phyloP scores from a whole-genome alignment of 2,329 filamentous ascomycete genomes.

The Ophiostoma sp. region DNA sequence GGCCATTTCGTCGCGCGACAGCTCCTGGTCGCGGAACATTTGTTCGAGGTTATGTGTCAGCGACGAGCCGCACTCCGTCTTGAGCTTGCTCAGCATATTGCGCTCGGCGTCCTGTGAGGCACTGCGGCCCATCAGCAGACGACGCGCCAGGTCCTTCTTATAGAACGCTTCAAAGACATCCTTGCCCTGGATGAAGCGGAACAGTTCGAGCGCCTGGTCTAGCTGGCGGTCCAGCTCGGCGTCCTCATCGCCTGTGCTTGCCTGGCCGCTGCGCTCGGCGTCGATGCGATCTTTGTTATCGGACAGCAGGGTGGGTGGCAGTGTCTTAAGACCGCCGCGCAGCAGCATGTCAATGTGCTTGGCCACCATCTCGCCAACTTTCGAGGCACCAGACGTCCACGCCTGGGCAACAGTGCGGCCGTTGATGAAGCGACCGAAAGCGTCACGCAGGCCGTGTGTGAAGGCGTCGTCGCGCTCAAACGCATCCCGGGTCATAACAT shows the following conservation, averaged over 20 bases:
- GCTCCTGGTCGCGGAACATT: conserved; percentile 98
- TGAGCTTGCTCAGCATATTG: conserved; percentile 89
- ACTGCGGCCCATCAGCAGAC: conserved; percentile 86
- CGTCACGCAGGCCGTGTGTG: conserved; percentile 74
- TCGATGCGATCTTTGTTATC: conserved; percentile 58
- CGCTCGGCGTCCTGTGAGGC: conserved; percentile 93
- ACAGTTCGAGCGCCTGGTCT: conserved; percentile 89
- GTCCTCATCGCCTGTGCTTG: conserved; percentile 80
- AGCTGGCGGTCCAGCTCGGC: conserved; percentile 88
- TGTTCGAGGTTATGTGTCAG: conserved; percentile 98
- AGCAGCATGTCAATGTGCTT: conserved; percentile 93
- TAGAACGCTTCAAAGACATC: conserved; percentile 99
- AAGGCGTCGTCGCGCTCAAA: conserved; percentile 79
- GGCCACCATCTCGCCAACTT: conserved; percentile 97
- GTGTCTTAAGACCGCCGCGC: conserved; percentile 80
- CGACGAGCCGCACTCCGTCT: conserved; percentile 86
- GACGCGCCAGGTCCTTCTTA: conserved; percentile 91
- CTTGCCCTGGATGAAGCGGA: conserved; percentile 96
- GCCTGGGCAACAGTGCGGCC: conserved; percentile 67
- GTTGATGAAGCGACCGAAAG: conserved; percentile 91
- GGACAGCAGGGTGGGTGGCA: conserved; percentile 68
- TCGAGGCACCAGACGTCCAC: conserved; percentile 82
- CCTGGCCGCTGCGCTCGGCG: conserved; percentile 62
- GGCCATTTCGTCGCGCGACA: conserved; percentile 89
- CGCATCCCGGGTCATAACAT: conserved; percentile 72